Base-by-base conservation (phyloP, 352 stramenopile species). In the Phytophthora chlamydospora region DNA sequence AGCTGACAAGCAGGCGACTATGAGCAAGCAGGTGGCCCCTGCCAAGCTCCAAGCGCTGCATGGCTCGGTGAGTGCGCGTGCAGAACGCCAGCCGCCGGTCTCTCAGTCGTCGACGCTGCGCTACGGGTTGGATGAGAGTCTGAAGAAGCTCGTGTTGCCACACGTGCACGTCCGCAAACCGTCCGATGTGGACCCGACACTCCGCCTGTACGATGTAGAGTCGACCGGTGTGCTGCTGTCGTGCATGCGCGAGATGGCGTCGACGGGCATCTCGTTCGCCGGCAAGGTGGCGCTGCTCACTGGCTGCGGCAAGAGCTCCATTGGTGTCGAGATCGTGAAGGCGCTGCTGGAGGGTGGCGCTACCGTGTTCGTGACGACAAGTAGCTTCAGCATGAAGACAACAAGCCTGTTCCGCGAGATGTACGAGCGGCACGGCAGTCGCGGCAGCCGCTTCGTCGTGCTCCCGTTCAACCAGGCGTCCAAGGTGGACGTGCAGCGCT, bases 391-490 rank as follows among this genome's bases (percentile, higher is more conserved):
- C 31, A 67, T 63, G 45, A 70, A 76, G 39, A 84, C 82, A 8
- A 77, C 83, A 3, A 45, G 46, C 0, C 41, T 87, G 10, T 96
- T 96, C 75, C 87, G 81, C 11, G 70, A 76, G 42, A 90, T 96
- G 35, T 96, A 95, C 64, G 86, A 96, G 65, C 78, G 88, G 52
- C 84, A 94, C 67, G 87, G 89, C 29, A 89, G 83, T 42, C 85
- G 85, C 21, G 88, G 85, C 33, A 92, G 80, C 52, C 81, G 81
- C 17, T 72, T 97, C 19, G 76, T 94, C 27, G 47, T 97, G n/a
- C 54, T 95, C 4, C 89, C 89, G 38, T 94, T 92, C 75, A 97
- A 97, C 68, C 83, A 93, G 53, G 85, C 81, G 14, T 96, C 86
- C 9, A 87, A 89, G 73, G 56, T 77, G 44, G 89, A 97, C 47